Conservation (phyloP, 192 early-diverging fungal species). For the Coemansia erecta region DNA sequence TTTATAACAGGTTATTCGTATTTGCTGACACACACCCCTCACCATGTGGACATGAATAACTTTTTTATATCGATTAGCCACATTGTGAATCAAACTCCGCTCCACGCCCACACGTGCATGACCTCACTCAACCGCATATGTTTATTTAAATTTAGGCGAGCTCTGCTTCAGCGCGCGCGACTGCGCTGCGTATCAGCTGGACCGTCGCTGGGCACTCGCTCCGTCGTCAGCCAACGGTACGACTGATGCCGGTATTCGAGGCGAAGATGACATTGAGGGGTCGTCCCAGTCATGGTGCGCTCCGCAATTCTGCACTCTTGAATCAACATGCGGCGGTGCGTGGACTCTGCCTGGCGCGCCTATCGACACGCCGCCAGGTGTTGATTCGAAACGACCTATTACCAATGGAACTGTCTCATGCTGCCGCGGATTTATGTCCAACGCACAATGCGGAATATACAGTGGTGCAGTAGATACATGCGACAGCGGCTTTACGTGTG, state of each 20-base stretch:
- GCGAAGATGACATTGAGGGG: no score
- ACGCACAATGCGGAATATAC: conserved; percentile 49
- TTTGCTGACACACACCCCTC: no score
- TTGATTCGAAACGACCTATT: conserved; percentile 22
- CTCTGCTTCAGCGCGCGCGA: conserved; percentile 52
- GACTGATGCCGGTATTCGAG: no score
- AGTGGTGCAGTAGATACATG: conserved; percentile 56
- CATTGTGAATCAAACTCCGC: no score
- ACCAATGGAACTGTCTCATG: conserved; percentile 42
- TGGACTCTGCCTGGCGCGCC: conserved; percentile 57
- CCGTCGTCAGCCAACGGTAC: not conserved
- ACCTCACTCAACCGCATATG: no score
- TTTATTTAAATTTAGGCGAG: no score
- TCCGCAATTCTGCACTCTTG: conserved; percentile 58
- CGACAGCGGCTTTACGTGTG: conserved; percentile 36
- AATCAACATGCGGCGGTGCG: conserved; percentile 60
- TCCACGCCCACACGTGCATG: no score
- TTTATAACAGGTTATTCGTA: not conserved
- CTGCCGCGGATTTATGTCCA: conserved; percentile 53
- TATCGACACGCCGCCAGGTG: conserved; percentile 19
- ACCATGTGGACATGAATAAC: no score
- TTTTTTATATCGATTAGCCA: no score
- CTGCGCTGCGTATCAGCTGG: conserved; percentile 56
- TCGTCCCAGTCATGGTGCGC: no score
- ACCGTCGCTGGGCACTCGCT: conserved; percentile 23